These are phyloP conservation scores for Thalassiosira hispida DNA, from an alignment of 352 stramenopile genomes.

Conservation along the genomic window DNA sequence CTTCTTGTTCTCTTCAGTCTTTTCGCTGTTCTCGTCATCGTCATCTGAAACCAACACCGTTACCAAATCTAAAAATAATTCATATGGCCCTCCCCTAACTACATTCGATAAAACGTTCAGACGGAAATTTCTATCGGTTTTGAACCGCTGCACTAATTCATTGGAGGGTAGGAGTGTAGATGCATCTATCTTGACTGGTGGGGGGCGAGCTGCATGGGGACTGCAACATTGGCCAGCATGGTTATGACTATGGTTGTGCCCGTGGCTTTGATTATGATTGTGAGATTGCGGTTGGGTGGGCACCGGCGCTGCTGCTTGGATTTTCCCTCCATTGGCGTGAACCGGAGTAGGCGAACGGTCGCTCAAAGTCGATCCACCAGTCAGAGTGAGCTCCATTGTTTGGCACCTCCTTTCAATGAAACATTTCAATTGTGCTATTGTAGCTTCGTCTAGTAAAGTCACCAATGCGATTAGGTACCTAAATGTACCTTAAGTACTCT, in stretches of 20 bases:
- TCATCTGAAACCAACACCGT: slow-evolving; percentile 18
- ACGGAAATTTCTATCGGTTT: slow-evolving; percentile 43
- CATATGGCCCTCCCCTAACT: slow-evolving; percentile 40
- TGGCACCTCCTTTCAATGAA: not conserved
- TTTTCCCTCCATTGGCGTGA: not conserved
- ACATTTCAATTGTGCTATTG: no score
- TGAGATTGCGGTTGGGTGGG: not conserved
- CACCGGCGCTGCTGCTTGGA: no score
- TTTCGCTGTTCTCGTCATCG: not conserved
- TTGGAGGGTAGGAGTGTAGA: slow-evolving; percentile 48
- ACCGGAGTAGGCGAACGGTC: not conserved
- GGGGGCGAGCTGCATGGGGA: not conserved
- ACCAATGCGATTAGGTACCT: no score
- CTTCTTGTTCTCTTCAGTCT: not conserved
- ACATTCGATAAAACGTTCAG: slow-evolving; percentile 53
- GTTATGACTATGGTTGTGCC: slow-evolving; percentile 18
- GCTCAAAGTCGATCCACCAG: slow-evolving; percentile 39
- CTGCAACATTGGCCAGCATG: slow-evolving; percentile 1
- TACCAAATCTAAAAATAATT: slow-evolving; percentile 51
- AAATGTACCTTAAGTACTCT: no score
- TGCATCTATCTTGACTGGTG: slow-evolving; percentile 37
- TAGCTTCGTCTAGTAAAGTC: no score
- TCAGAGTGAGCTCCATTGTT: slow-evolving; percentile 58
- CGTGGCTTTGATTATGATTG: slow-evolving; percentile 26
- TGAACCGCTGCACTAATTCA: slow-evolving; percentile 46